phyloP scores from a whole-genome alignment of 192 early-diverging fungal species.

The Backusella tarrabulga region DNA sequence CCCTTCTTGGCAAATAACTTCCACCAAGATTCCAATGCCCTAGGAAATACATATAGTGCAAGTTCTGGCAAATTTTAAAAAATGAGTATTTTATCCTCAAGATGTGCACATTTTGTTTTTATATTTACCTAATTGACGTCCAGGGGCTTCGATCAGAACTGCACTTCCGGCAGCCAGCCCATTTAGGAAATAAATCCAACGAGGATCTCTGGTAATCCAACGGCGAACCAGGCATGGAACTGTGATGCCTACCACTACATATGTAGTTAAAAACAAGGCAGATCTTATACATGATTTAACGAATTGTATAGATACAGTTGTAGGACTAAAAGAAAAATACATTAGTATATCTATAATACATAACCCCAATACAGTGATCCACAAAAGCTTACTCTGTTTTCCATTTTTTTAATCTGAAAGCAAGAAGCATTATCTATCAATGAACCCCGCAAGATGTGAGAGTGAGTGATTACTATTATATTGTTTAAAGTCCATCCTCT shows the following conservation, averaged over 20 bases:
- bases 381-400: conserved; percentile 25
- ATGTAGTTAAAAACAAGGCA: conserved; percentile 56
- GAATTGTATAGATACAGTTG: conserved; percentile 41
- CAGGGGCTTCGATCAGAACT: conserved; percentile 57
- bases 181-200: conserved; percentile 47
- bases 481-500: not conserved
- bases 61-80: conserved; percentile 54
- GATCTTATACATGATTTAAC: conserved; percentile 55
- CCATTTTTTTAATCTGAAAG: conserved; percentile 35
- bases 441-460: not conserved
- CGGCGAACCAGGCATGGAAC: conserved; percentile 53
- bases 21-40: conserved; percentile 63
- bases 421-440: conserved; percentile 44
- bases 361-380: not conserved
- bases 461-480: not conserved
- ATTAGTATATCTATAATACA: not conserved
- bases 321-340: conserved; percentile 24
- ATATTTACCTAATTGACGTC: conserved; percentile 49
- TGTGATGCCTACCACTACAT: conserved; percentile 48
- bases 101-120: not conserved
- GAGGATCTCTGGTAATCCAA: conserved; percentile 45
- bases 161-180: conserved; percentile 54
- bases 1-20: conserved; percentile 48
- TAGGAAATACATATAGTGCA: conserved; percentile 79
- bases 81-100: not conserved